Percentiles rank a stretch among this genome's conserved stretches.
Conservation (phyloP, 1,284 basidiomycete genomes). For the Pyrrhoderma lamaoense region DNA sequence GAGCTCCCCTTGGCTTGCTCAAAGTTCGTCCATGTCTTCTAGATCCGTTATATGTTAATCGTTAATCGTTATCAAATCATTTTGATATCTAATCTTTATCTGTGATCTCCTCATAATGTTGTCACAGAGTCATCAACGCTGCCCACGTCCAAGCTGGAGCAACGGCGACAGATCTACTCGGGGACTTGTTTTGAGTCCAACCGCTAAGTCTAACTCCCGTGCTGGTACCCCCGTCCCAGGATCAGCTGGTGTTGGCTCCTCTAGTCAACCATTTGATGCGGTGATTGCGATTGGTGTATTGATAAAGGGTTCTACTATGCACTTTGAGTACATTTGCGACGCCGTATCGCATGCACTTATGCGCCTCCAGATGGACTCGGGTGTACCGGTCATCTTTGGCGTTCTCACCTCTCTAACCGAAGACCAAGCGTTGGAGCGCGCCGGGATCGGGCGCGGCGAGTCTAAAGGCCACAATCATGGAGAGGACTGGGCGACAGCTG, state of each 20-base stretch:
- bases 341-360: constrained; percentile 89
- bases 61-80: not conserved
- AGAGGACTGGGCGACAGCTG: constrained; percentile 92
- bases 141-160: constrained; percentile 73
- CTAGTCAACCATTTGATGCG: constrained; percentile 76
- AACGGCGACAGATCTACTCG: constrained; percentile 72
- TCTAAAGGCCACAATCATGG: constrained; percentile 87
- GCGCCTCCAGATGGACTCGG: constrained; percentile 88
- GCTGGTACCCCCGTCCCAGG: constrained; percentile 39
- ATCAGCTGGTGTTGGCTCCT: constrained; percentile 15
- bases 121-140: constrained; percentile 69
- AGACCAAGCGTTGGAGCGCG: constrained; percentile 89
- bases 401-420: constrained; percentile 91
- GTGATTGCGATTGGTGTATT: constrained; percentile 96
- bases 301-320: constrained; percentile 97
- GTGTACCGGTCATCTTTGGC: constrained; percentile 95
- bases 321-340: constrained; percentile 98
- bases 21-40: constrained; percentile 45
- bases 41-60: too few relatives aligned
- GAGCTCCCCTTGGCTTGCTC: constrained; percentile 85
- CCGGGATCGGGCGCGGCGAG: constrained; percentile 66
- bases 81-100: not conserved
- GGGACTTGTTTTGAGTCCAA: constrained; percentile 44
- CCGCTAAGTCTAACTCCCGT: constrained; percentile 38
- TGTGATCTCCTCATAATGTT: not conserved